Percentiles rank a stretch among this genome's conserved stretches.
These are phyloP conservation scores for Rhizopogon roseolus DNA, from an alignment of 768 basidiomycete genomes.

Conservation along the genomic window DNA sequence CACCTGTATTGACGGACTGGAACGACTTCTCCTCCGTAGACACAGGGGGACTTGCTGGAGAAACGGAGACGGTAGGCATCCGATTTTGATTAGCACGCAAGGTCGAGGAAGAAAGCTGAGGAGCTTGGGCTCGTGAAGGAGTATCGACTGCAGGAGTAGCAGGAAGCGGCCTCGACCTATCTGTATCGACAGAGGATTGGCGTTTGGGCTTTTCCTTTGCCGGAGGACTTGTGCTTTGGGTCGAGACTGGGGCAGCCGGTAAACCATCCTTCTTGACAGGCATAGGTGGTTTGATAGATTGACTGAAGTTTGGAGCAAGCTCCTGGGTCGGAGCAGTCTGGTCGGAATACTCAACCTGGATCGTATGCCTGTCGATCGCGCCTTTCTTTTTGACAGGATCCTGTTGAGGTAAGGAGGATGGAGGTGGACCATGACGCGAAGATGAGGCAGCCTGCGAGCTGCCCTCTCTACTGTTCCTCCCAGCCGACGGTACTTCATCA, in stretches of 20 bases:
- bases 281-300: constrained; percentile 11
- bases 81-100: constrained; percentile 23
- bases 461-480: constrained; percentile 15
- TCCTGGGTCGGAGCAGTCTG: constrained; percentile 37
- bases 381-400: constrained; percentile 46
- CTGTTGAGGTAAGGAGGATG: constrained; percentile 26
- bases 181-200: constrained; percentile 9
- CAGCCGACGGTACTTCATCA: constrained; percentile 15
- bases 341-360: constrained; percentile 89
- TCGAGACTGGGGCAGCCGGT: constrained; percentile 9
- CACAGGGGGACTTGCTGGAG: constrained; percentile 38
- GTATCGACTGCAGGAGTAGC: constrained; percentile 13
- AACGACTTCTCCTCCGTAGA: constrained; percentile 24
- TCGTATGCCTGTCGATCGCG: constrained; percentile 67
- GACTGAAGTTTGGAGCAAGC: constrained; percentile 11
- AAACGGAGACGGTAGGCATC: constrained; percentile 30
- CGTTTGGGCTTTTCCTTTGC: constrained; percentile 14
- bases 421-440: constrained; percentile 17
- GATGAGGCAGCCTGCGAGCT: constrained; percentile 9
- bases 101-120: constrained; percentile 19
- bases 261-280: constrained; percentile 12
- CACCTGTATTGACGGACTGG: constrained; percentile 21
- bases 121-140: constrained; percentile 18
- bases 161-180: constrained; percentile 26
- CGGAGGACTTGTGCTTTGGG: constrained; percentile 9